Percentiles rank a stretch among this genome's conserved stretches.
Conservation (phyloP, 108 stramenopile species). For the Schizochytrium sp. region DNA sequence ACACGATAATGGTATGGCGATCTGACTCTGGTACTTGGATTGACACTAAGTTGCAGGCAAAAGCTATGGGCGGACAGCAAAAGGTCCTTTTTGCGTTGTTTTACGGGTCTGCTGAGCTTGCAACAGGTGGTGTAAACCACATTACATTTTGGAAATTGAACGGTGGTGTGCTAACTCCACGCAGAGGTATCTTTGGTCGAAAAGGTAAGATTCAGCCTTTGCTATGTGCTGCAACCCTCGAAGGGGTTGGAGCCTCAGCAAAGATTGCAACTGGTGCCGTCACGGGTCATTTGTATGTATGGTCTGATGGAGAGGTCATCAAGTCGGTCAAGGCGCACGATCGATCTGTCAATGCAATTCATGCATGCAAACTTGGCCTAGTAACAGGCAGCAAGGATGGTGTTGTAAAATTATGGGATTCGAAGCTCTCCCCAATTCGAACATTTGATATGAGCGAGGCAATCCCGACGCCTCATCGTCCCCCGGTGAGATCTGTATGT, state of each 20-base stretch:
- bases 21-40: conserved; percentile 73
- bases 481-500: conserved; percentile 70
- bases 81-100: conserved; percentile 66
- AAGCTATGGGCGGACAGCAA: conserved; percentile 46
- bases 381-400: conserved; percentile 75
- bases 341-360: conserved; percentile 73
- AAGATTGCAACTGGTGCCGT: conserved; percentile 60
- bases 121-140: conserved; percentile 65
- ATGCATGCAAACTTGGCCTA: conserved; percentile 66
- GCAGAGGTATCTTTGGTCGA: conserved; percentile 48
- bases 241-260: not conserved
- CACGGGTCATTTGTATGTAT: conserved; percentile 70
- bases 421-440: conserved; percentile 68
- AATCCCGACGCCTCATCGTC: conserved; percentile 51
- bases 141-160: conserved; percentile 67
- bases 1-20: conserved; percentile 73
- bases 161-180: conserved; percentile 28
- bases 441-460: conserved; percentile 70
- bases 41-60: not conserved
- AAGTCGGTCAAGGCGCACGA: conserved; percentile 75
- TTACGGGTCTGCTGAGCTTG: conserved; percentile 61
- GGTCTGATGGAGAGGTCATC: conserved; percentile 63
- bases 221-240: conserved; percentile 50
- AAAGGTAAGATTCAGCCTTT: conserved; percentile 60
- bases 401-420: conserved; percentile 75